phyloP scores from a whole-genome alignment of 2,329 filamentous ascomycete species.

The Microdochium paspali region DNA sequence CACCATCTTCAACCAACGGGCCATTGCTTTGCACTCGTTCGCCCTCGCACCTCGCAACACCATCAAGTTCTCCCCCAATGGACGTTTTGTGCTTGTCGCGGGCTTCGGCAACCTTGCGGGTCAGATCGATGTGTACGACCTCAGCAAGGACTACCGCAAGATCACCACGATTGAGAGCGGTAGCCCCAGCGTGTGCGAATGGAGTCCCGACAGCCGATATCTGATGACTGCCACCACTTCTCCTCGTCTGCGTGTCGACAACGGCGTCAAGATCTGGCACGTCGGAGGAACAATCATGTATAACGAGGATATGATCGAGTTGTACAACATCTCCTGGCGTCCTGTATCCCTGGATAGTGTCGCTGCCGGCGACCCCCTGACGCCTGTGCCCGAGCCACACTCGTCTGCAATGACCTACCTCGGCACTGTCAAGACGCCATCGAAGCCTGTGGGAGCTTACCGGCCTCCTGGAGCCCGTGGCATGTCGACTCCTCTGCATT shows the following conservation, averaged over 20 bases:
- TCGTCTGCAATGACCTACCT: constrained; percentile 74
- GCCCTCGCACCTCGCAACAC: constrained; percentile 86
- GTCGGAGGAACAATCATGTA: constrained; percentile 85
- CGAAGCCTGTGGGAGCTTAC: constrained; percentile 95
- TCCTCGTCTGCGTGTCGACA: constrained; percentile 89
- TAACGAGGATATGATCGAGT: constrained; percentile 86
- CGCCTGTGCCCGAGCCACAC: constrained; percentile 68
- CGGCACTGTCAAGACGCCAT: constrained; percentile 82
- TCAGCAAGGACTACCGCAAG: constrained; percentile 89
- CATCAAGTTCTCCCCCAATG: constrained; percentile 87
- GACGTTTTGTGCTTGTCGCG: constrained; percentile 85
- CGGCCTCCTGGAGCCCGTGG: constrained; percentile 90
- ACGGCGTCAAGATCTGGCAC: constrained; percentile 93
- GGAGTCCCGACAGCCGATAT: constrained; percentile 92
- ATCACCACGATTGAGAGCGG: constrained; percentile 89
- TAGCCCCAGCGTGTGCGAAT: constrained; percentile 92
- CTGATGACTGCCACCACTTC: constrained; percentile 98
- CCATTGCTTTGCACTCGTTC: constrained; percentile 75
- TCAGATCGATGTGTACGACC: constrained; percentile 95
- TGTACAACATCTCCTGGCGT: constrained; percentile 87
- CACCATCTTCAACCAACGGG: constrained; percentile 91
- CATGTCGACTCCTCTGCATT: constrained; percentile 78
- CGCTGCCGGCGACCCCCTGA: constrained; percentile 59
- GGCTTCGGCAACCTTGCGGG: constrained; percentile 96
- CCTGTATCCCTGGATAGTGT: constrained; percentile 58